Base-by-base conservation (phyloP, 352 stramenopile genomes). In the Globisporangium perplexum region DNA sequence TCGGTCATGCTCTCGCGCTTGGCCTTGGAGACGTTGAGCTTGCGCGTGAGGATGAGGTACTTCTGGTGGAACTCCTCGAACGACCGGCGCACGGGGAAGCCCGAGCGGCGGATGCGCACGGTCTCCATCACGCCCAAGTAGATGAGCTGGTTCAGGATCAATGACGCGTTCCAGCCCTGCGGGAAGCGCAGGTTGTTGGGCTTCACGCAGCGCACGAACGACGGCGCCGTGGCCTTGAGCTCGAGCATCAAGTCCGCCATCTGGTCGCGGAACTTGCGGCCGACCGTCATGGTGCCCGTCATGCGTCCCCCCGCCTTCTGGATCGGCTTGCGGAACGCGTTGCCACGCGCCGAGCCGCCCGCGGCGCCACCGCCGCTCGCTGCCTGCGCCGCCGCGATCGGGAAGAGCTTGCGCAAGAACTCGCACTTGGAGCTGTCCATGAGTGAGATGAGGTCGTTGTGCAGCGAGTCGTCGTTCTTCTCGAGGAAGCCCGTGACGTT, bases 391-490 rank as follows among this genome's bases (percentile, higher is more conserved):
- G 64, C 52, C 4, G 71, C 67, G 23, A 91, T 48, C 8, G 80
- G 72, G 65, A 93, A 94, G 15, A 96, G 60, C 50, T 74, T 75
- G n/a, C 74, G 77, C 28, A 94, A 48, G 44, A 89, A 95, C 23
- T 86, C 77, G 30, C 83, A 85, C 60, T 88, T 74, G 7, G 81
- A 93, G 59, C 69, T 90, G 57, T 96, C 77, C 78, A 95, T 93
- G 2, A 96, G 66, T 20, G 83, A 90, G 43, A 95, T 75, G 36
- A 96, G 63, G 59, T 96, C 86, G 47, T 92, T 91, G 68, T 97
- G 88, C 11, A 99, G 68, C 51, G 93, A 98, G 65, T 99, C 96
- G 60, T 98, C 93, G 75, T 99, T 99, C 72, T 99, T 99, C 63
- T 99, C 96, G 23, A 99, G 74, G 60, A 99, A 99, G 24, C 92